These are phyloP conservation scores for Zygosaccharomyces gambellarensis DNA, from an alignment of 805 yeast genomes.

Conservation along the genomic window DNA sequence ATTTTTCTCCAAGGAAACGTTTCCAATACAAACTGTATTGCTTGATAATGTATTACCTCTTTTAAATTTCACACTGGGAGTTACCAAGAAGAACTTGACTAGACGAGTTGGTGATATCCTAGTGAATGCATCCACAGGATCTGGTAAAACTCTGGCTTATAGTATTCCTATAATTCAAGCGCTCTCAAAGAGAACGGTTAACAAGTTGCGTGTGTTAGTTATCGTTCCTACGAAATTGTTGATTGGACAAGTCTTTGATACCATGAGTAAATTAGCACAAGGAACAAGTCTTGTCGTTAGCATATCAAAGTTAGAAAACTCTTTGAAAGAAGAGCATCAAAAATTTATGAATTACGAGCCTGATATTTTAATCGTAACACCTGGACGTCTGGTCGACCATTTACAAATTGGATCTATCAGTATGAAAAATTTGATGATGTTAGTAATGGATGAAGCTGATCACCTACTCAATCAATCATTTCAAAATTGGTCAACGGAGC, in stretches of 20 bases:
- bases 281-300: conserved; percentile 56
- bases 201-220: conserved; percentile 67
- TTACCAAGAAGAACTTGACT: conserved; percentile 40
- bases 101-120: conserved; percentile 67
- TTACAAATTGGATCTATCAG: conserved; percentile 40
- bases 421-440: conserved; percentile 51
- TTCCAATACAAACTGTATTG: conserved; percentile 34
- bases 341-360: conserved; percentile 48
- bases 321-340: conserved; percentile 57
- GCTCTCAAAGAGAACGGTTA: conserved; percentile 58
- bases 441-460: conserved; percentile 81
- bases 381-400: conserved; percentile 82
- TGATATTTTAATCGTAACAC: conserved; percentile 66
- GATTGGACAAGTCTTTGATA: conserved; percentile 71
- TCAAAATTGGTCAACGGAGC: conserved; percentile 79
- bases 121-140: conserved; percentile 93
- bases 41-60: conserved; percentile 27
- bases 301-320: conserved; percentile 55
- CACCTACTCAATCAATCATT: conserved; percentile 78
- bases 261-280: conserved; percentile 52
- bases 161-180: conserved; percentile 75
- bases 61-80: conserved; percentile 21
- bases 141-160: conserved; percentile 92
- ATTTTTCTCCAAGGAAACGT: conserved; percentile 26
- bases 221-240: conserved; percentile 89